These are phyloP conservation scores for Trichoderma gamsii DNA, from an alignment of 495 filamentous ascomycete genomes.

Conservation along the genomic window DNA sequence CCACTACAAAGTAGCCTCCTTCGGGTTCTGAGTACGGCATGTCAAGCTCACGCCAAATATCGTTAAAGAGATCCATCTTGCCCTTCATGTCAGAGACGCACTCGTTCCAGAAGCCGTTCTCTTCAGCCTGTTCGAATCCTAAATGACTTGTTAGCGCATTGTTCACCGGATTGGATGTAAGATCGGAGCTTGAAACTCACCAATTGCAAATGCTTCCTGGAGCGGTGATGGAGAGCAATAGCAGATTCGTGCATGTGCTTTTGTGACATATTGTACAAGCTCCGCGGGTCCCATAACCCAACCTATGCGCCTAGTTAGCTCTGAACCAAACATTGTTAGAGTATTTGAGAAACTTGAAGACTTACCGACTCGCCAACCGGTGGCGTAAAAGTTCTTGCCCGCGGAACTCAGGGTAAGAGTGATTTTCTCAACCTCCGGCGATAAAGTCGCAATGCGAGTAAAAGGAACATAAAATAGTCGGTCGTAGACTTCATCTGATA, in stretches of 20 bases:
- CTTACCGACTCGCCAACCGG: conserved; percentile 85
- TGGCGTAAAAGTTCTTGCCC: conserved; percentile 97
- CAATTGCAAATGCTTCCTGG: conserved; percentile 90
- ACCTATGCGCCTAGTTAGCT: conserved; percentile 25
- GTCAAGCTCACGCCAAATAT: conserved; percentile 80
- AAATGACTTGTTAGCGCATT: conserved; percentile 60
- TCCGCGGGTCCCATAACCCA: conserved; percentile 87
- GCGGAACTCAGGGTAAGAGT: conserved; percentile 92
- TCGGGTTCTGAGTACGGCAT: conserved; percentile 90
- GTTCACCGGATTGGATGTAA: background rate
- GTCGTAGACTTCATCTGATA: conserved; percentile 96
- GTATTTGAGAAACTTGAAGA: background rate
- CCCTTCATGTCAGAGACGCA: conserved; percentile 75
- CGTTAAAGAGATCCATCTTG: conserved; percentile 82
- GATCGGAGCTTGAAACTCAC: conserved; percentile 29
- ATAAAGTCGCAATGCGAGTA: conserved; percentile 82
- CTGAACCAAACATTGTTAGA: background rate
- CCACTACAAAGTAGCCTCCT: conserved; percentile 93
- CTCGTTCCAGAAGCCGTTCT: conserved; percentile 78
- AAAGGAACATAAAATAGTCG: conserved; percentile 91
- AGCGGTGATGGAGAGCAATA: conserved; percentile 89
- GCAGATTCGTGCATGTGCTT: conserved; percentile 93
- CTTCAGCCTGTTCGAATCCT: conserved; percentile 85
- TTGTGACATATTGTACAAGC: conserved; percentile 84
- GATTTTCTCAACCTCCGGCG: conserved; percentile 74